Evolutionary conservation across 1,139 yeast species (phyloP), one percentile per base, ranked within the genome.

Genomic region (Lodderomyces elongisporus): DNA sequence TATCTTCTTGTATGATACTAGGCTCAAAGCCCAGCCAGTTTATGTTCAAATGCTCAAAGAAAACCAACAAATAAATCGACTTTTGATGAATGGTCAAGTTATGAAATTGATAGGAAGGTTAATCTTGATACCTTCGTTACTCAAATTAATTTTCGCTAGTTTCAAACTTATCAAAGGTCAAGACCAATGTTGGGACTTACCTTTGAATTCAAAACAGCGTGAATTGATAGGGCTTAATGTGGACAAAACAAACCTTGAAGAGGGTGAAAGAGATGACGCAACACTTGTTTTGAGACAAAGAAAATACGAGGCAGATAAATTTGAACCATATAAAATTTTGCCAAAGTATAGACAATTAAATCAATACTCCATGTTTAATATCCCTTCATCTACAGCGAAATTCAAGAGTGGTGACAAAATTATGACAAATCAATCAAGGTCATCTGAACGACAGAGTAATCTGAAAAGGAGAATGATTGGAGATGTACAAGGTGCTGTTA

Each of bases 141-240:
- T 41, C 1, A 37, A 31, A 17, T 44, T 47, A 9, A 28, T 51
- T 9, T 8, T 49, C 5, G 45, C 60, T 4, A 27, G 43, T 17
- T 37, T 48, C 28, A 49, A 44, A 20, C 42, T 64, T 12, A 23
- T 54, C 14, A 51, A 51, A 38, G 57, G 61, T 2, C 61, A 54
- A 32, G 73, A 67, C 40, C 69, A 66, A 43, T 67, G 74, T 37
- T 42, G 46, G 28, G 73, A 67, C 43, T 53, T 68, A 33, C 71
- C 73, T 2, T 54, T 68, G 37, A 62, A 54, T 26, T 54, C 54
- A 33, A 51, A 46, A 22, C 74, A 68, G 43, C 44, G 73, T 28
- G 41, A 45, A 20, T 46, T 66, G 14, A 51, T 67, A 18, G 74
- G 72, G 1, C 49, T 66, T 14, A 43, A 42, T 12, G 35, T 32